These are phyloP conservation scores for Paraphoma chrysanthemicola DNA, from an alignment of 2,329 filamentous ascomycete species.

Conservation along the genomic window DNA sequence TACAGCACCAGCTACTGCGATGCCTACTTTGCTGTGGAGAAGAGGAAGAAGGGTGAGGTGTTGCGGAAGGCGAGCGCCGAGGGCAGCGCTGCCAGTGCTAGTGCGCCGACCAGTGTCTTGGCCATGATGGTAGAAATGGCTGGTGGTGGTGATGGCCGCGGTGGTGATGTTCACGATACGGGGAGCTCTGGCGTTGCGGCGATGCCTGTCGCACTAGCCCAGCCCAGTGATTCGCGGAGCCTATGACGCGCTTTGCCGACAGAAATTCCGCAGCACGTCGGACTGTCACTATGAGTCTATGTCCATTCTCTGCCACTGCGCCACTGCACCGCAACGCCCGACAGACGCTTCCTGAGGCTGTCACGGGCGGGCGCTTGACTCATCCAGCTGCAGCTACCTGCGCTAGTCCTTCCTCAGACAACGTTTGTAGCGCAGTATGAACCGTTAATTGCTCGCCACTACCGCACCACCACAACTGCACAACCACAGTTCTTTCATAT, in stretches of 20 bases:
- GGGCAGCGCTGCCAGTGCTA: conserved; percentile 61
- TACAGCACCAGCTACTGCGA: conserved; percentile 10
- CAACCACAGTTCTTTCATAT: conserved; percentile 2
- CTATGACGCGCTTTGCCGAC: conserved; percentile 35
- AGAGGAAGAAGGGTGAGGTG: conserved; percentile 86
- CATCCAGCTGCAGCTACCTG: conserved; percentile 10
- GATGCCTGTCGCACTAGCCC: conserved; percentile 6
- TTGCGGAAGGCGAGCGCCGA: conserved; percentile 77
- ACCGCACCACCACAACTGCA: not conserved
- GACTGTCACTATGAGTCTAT: conserved; percentile 5
- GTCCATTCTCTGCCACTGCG: conserved; percentile 4
- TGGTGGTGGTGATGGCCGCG: conserved; percentile 18
- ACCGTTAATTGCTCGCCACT: conserved; percentile 29
- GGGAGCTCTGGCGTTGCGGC: conserved; percentile 20
- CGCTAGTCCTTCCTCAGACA: conserved; percentile 7
- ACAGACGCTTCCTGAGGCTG: conserved; percentile 10
- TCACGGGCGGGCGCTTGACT: conserved; percentile 12
- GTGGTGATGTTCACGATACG: conserved; percentile 13
- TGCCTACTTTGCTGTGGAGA: conserved; percentile 82
- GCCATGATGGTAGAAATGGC: conserved; percentile 40
- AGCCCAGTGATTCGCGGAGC: conserved; percentile 14
- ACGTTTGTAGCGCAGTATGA: not conserved
- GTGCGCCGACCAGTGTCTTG: conserved; percentile 55
- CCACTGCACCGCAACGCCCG: conserved; percentile 8
- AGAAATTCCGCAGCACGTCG: conserved; percentile 20